Evolutionary conservation across 805 yeast genomes (phyloP).

Genomic region (Zygosaccharomyces lentus): DNA sequence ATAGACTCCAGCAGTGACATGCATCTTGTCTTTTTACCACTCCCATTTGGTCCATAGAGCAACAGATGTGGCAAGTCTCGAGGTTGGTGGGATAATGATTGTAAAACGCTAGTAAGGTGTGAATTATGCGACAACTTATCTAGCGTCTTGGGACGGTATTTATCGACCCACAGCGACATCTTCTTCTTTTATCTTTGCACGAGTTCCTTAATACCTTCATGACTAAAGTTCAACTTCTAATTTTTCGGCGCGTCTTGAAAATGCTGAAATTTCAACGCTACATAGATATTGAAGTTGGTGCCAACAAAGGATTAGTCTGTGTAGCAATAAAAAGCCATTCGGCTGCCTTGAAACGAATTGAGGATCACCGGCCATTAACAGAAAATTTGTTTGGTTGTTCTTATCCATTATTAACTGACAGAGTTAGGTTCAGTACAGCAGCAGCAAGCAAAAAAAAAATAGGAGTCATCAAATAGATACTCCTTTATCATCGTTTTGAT

Average conservation of each 20-base stretch:
- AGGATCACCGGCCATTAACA: not conserved
- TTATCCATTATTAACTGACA: not conserved
- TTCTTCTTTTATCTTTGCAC: constrained; percentile 1
- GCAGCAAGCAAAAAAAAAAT: constrained; percentile 1
- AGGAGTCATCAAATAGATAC: not conserved
- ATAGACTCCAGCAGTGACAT: constrained; percentile 72
- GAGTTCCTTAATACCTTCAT: not conserved
- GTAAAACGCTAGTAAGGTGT: constrained; percentile 57
- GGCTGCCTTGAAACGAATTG: not conserved
- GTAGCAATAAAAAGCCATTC: not conserved
- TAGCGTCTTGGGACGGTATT: constrained; percentile 74
- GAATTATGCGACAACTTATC: constrained; percentile 62
- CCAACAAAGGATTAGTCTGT: not conserved
- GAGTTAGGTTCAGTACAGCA: not conserved
- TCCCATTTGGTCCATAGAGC: constrained; percentile 93
- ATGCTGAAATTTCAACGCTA: not conserved
- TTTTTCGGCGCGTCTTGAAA: not conserved
- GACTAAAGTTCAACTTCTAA: not conserved
- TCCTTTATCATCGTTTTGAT: not conserved
- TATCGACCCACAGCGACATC: constrained; percentile 97
- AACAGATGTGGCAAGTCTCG: constrained; percentile 86
- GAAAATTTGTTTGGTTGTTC: not conserved
- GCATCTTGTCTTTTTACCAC: constrained; percentile 94
- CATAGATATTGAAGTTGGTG: not conserved
- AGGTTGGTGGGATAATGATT: constrained; percentile 40